Evolutionary conservation across 176 grass and related monocot genomes (phyloP).

Genomic region (Carex parvula): DNA sequence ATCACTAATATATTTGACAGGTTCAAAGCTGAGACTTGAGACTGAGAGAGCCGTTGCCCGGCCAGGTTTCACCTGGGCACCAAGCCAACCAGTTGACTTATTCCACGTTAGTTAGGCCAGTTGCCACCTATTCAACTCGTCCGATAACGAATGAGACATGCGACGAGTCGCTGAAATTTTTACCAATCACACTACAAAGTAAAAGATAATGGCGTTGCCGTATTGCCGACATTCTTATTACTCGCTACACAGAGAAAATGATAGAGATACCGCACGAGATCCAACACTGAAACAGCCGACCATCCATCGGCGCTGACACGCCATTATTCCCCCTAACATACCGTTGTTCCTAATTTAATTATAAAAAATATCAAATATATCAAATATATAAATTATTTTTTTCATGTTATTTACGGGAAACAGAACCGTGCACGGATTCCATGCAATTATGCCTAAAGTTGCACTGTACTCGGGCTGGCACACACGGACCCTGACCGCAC

Average conservation of each 20-base stretch:
- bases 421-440: slow-evolving; percentile 1
- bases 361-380: too few relatives aligned
- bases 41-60: background rate
- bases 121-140: background rate
- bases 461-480: slow-evolving; percentile 13
- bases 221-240: background rate
- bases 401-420: background rate
- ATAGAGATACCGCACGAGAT: background rate
- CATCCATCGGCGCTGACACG: background rate
- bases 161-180: background rate
- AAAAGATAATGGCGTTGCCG: too few relatives aligned
- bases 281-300: background rate
- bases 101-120: background rate
- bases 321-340: background rate
- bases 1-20: background rate
- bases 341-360: background rate
- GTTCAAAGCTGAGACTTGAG: background rate
- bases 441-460: background rate
- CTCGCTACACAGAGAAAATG: background rate
- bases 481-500: slow-evolving; percentile 6
- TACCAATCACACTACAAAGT: background rate
- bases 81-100: background rate
- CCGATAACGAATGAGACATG: background rate
- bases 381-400: background rate
- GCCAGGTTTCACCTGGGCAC: background rate